Conservation (phyloP, 768 basidiomycete genomes). For the Infundibulicybe gibba region DNA sequence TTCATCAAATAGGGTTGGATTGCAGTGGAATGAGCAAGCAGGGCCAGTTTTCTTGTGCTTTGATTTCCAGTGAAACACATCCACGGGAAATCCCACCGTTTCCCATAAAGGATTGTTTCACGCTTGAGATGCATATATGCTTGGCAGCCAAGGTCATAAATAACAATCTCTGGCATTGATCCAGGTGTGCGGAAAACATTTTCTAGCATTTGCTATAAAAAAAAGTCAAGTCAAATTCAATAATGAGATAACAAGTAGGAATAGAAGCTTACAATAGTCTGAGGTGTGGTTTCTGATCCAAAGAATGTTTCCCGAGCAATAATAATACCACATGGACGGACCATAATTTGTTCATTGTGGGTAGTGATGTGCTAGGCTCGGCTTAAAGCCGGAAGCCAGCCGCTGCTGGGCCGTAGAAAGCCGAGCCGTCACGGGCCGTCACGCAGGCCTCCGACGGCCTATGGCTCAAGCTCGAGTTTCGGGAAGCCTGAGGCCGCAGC, state of each 20-base stretch:
- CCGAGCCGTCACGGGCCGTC: too few species aligned
- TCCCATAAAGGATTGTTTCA: constrained; percentile 12
- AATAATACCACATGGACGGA: constrained; percentile 21
- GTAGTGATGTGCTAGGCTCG: too few species aligned
- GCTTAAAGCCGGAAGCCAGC: too few species aligned
- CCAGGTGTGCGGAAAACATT: constrained; percentile 7
- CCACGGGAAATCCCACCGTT: constrained; percentile 21
- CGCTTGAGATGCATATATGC: constrained; percentile 10
- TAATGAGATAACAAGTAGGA: too few species aligned
- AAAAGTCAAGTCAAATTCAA: too few species aligned
- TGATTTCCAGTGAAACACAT: constrained; percentile 32
- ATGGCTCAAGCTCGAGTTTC: too few species aligned
- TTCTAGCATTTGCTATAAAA: constrained; percentile 1
- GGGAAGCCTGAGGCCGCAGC: too few species aligned
- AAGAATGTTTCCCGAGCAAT: constrained; percentile 17
- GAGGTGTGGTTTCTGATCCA: constrained; percentile 14
- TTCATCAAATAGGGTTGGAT: constrained; percentile 19
- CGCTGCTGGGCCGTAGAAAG: too few species aligned
- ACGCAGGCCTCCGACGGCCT: too few species aligned
- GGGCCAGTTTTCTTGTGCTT: constrained; percentile 26
- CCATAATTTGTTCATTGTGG: constrained; percentile 21
- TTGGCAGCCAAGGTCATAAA: constrained; percentile 23
- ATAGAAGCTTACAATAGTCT: constrained; percentile 1
- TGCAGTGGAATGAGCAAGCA: constrained; percentile 24
- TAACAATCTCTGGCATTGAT: constrained; percentile 15